These are phyloP conservation scores for Clitopilus hobsonii DNA, from an alignment of 768 basidiomycete species.

Conservation along the genomic window DNA sequence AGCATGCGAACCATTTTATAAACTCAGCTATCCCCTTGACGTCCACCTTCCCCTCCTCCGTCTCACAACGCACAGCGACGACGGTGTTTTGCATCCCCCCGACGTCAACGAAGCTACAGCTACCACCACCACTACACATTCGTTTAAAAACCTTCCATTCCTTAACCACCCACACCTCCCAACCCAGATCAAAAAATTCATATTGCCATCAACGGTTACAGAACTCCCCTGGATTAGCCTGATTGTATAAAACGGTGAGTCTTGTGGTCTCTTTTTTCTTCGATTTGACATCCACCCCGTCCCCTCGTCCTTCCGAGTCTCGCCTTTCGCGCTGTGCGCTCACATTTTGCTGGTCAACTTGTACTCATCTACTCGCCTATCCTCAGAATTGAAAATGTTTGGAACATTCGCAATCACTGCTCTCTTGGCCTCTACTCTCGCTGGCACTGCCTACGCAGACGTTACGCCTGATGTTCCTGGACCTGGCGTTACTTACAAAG, in stretches of 20 bases:
- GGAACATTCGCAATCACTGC: constrained; percentile 29
- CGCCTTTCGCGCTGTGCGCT: not conserved
- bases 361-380: constrained; percentile 1
- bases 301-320: constrained; percentile 1
- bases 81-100: not conserved
- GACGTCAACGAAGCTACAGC: not conserved
- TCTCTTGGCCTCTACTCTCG: constrained; percentile 30
- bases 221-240: not conserved
- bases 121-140: not conserved
- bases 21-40: not conserved
- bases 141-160: not conserved
- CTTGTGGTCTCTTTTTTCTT: not conserved
- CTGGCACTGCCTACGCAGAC: constrained; percentile 46
- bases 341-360: constrained; percentile 1
- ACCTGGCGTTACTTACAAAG: constrained; percentile 53
- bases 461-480: constrained; percentile 55
- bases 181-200: not conserved
- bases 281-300: not conserved
- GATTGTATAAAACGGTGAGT: not conserved
- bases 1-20: not conserved
- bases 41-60: not conserved
- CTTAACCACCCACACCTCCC: not conserved
- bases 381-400: constrained; percentile 28
- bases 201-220: not conserved
- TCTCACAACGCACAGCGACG: not conserved